phyloP scores from a whole-genome alignment of 208 protist species.

The Trypanosoma scelopori region DNA sequence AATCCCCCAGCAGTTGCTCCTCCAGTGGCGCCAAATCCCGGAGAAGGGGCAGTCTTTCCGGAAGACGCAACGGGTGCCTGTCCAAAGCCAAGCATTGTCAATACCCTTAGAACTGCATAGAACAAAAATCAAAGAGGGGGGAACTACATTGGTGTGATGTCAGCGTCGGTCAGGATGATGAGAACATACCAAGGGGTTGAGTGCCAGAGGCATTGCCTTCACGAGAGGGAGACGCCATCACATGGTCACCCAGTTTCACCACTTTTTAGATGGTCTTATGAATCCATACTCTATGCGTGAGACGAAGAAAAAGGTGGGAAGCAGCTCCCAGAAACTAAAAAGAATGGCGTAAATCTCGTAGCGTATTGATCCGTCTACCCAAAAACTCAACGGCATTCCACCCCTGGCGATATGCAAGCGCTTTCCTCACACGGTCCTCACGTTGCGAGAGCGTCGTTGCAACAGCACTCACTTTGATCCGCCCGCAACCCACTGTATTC shows the following conservation, averaged over 20 bases:
- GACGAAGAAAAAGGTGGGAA: neutral
- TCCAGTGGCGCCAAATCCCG: slow-evolving; percentile 9
- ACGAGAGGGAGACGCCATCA: neutral
- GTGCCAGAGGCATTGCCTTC: neutral
- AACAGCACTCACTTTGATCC: slow-evolving; percentile 16
- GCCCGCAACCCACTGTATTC: slow-evolving; percentile 19
- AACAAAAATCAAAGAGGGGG: slow-evolving; percentile 1
- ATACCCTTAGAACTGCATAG: neutral
- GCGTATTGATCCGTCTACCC: neutral
- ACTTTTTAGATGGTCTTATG: neutral
- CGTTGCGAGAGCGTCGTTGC: slow-evolving; percentile 22
- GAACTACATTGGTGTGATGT: neutral
- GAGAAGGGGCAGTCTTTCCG: neutral
- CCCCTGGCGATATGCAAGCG: slow-evolving; percentile 21
- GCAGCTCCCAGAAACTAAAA: neutral
- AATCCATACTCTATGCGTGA: neutral
- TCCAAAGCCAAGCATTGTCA: slow-evolving; percentile 22
- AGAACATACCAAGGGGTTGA: neutral
- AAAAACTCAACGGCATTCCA: slow-evolving; percentile 16
- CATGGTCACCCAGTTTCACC: neutral
- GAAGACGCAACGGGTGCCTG: slow-evolving; percentile 1
- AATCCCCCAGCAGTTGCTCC: slow-evolving; percentile 7
- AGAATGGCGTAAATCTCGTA: neutral
- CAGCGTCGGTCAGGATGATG: neutral
- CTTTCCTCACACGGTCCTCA: slow-evolving; percentile 28